Percentiles rank a stretch among this genome's conserved stretches.
phyloP scores from a whole-genome alignment of 345 rosid species.

The Linum usitatissimum region DNA sequence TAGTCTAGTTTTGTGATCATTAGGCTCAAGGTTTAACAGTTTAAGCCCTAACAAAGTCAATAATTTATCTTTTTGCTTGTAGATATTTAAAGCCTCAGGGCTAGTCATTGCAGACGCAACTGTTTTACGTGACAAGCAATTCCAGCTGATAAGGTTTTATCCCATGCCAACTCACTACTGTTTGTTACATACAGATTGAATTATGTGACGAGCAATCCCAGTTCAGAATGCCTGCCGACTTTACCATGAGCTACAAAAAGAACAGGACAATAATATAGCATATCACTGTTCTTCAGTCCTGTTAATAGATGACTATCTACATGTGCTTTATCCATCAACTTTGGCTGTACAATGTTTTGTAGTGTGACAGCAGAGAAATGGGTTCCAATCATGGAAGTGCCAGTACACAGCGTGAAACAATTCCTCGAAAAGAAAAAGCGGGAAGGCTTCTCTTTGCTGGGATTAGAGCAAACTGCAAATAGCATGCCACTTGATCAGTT shows the following conservation, averaged over 20 bases:
- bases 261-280: neutral
- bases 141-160: constrained; percentile 80
- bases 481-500: constrained; percentile 66
- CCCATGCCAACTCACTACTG: neutral
- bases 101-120: constrained; percentile 63
- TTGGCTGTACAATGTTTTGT: constrained; percentile 17
- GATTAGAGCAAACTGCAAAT: constrained; percentile 92
- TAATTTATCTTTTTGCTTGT: constrained; percentile 15
- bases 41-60: constrained; percentile 7
- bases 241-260: too few species aligned
- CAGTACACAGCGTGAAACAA: constrained; percentile 55
- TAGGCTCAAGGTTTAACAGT: neutral
- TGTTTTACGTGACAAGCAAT: constrained; percentile 69
- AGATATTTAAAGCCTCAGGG: constrained; percentile 80
- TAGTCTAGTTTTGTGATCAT: constrained; percentile 1
- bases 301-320: neutral
- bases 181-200: constrained; percentile 5
- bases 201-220: too few species aligned
- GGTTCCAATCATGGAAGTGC: constrained; percentile 89
- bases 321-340: neutral
- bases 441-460: constrained; percentile 82
- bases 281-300: neutral
- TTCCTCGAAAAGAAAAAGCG: constrained; percentile 77
- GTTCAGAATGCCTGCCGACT: too few species aligned
- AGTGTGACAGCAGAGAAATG: constrained; percentile 97